Percentiles rank a stretch among this genome's conserved stretches.
phyloP scores from a whole-genome alignment of 164 flowering plant species.

The Magnolia changhungtana region DNA sequence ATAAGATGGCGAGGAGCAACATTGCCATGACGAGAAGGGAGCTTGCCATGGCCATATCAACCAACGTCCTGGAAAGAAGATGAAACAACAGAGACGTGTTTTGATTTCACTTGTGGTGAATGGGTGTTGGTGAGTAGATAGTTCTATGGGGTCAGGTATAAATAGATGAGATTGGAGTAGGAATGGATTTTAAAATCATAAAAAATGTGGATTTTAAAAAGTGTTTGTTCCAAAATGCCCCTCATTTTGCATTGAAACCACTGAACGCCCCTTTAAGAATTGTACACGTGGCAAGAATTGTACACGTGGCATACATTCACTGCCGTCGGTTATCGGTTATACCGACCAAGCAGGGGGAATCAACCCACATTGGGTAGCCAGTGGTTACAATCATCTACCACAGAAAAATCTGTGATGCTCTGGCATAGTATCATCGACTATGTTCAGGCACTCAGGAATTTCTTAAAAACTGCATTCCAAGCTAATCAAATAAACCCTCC shows the following conservation, averaged over 20 bases:
- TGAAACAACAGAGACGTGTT: background rate
- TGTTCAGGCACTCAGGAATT: no score
- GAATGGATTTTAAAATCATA: background rate
- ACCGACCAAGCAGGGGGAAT: background rate
- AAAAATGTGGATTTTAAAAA: background rate
- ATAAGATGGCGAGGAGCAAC: constrained; percentile 46
- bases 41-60: constrained; percentile 37
- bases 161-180: constrained; percentile 11
- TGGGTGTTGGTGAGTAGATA: background rate
- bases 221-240: no score
- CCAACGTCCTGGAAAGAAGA: background rate
- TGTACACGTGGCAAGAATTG: background rate
- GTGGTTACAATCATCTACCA: no score
- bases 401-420: no score
- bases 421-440: no score
- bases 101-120: background rate
- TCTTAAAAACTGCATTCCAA: no score
- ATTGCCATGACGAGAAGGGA: constrained; percentile 33
- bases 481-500: no score
- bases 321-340: background rate
- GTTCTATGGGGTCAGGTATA: background rate
- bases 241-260: no score
- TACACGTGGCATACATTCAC: background rate
- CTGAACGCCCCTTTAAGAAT: no score
- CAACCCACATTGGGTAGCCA: background rate